Evolutionary conservation across 1,284 basidiomycete genomes (phyloP).

Genomic region (Baeospora myosura): DNA sequence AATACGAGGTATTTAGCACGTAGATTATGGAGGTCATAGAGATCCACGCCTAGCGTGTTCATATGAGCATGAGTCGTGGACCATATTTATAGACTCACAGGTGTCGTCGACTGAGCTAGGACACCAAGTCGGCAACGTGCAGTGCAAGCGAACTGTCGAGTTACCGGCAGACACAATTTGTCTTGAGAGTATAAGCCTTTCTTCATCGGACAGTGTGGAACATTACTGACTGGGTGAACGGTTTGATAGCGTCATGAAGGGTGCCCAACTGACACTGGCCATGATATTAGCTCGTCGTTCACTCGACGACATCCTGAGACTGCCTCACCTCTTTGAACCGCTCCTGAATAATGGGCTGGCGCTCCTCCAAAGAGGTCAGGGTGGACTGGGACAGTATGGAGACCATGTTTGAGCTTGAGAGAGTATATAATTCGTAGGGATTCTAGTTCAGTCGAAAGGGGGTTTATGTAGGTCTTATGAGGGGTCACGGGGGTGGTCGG

Average conservation of each 20-base stretch:
- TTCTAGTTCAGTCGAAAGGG: constrained; percentile 7
- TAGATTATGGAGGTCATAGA: constrained; percentile 62
- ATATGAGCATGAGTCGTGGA: background rate
- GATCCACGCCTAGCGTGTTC: constrained; percentile 40
- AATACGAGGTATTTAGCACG: constrained; percentile 56
- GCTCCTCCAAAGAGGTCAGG: constrained; percentile 23
- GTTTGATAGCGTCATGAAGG: constrained; percentile 45
- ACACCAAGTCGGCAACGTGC: constrained; percentile 59
- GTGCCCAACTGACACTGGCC: constrained; percentile 35
- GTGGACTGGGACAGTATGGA: constrained; percentile 29
- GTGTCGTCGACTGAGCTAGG: constrained; percentile 46
- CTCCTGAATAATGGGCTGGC: constrained; percentile 21
- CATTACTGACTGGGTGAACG: constrained; percentile 46
- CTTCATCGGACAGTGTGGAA: constrained; percentile 3
- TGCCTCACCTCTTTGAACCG: constrained; percentile 35
- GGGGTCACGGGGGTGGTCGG: constrained; percentile 4
- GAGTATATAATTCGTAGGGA: background rate
- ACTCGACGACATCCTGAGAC: constrained; percentile 3
- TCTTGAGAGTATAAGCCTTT: constrained; percentile 14
- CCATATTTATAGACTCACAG: constrained; percentile 37
- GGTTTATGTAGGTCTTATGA: background rate
- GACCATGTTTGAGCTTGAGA: constrained; percentile 23
- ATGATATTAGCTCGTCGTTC: constrained; percentile 7
- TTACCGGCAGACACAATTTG: constrained; percentile 34
- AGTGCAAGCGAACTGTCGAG: constrained; percentile 42